Evolutionary conservation across 495 filamentous ascomycete genomes (phyloP).

Genomic region (Penicillium steckii): DNA sequence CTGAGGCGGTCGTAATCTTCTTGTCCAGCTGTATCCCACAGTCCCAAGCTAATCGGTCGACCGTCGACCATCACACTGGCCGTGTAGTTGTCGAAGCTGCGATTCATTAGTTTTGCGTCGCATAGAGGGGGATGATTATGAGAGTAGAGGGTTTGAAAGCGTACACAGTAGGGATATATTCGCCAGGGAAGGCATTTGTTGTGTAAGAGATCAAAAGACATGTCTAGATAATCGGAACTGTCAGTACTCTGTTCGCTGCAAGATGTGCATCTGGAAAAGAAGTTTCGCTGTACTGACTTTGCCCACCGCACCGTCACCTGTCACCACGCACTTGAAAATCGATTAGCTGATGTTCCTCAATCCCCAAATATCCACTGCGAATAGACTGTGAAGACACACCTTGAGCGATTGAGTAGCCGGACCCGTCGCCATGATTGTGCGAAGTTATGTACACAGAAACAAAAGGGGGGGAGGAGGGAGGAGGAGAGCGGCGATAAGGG

Average conservation of each 20-base stretch:
- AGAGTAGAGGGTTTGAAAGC: constrained; percentile 33
- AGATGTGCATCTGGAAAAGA: neutral
- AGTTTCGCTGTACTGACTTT: constrained; percentile 62
- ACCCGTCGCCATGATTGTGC: constrained; percentile 58
- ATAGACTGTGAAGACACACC: constrained; percentile 42
- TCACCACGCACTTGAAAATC: constrained; percentile 82
- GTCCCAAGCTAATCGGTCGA: constrained; percentile 90
- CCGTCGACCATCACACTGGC: constrained; percentile 98
- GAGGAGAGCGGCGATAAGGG: constrained; percentile 15
- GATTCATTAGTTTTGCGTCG: neutral
- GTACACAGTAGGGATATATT: constrained; percentile 99
- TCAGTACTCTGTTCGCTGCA: constrained; percentile 7
- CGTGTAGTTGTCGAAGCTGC: constrained; percentile 97
- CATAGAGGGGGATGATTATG: neutral
- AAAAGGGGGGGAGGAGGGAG: constrained; percentile 12
- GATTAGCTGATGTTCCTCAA: constrained; percentile 17
- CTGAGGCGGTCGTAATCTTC: constrained; percentile 97
- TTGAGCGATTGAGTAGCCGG: constrained; percentile 73
- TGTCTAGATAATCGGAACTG: constrained; percentile 58
- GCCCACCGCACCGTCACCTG: constrained; percentile 96
- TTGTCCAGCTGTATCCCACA: constrained; percentile 99
- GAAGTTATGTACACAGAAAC: constrained; percentile 22
- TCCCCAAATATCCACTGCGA: neutral
- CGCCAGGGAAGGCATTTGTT: constrained; percentile 97
- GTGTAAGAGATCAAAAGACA: constrained; percentile 99